phyloP scores from a whole-genome alignment of 768 basidiomycete species.

The Paxillus rubicundulus region DNA sequence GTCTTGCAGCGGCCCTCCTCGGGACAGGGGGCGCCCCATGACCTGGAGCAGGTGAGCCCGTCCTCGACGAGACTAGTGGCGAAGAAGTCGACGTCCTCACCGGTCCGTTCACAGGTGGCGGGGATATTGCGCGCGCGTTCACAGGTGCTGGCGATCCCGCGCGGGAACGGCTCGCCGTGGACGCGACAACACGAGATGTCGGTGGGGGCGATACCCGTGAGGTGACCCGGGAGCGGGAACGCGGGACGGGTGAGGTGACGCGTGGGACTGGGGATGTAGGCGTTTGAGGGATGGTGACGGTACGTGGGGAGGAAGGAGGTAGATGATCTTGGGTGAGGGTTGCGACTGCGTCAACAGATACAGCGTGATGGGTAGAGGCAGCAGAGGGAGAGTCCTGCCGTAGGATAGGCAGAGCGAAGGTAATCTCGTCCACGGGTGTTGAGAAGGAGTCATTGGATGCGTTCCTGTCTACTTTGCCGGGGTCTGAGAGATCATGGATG shows the following conservation, averaged over 20 bases:
- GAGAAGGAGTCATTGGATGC: constrained; percentile 16
- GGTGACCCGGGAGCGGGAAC: constrained; percentile 34
- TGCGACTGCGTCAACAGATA: constrained; percentile 8
- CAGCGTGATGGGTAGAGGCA: neutral
- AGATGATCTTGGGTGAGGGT: constrained; percentile 4
- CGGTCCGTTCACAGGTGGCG: constrained; percentile 15
- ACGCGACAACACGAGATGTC: constrained; percentile 30
- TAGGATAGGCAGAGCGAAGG: constrained; percentile 13
- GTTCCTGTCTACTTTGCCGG: constrained; percentile 7
- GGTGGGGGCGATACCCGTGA: constrained; percentile 28
- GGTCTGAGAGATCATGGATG: constrained; percentile 4
- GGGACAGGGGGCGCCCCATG: constrained; percentile 56
- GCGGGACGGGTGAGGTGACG: constrained; percentile 18
- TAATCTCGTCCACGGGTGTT: constrained; percentile 21
- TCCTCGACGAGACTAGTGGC: constrained; percentile 35
- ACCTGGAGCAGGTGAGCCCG: constrained; percentile 35
- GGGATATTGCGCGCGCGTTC: constrained; percentile 8
- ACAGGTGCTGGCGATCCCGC: constrained; percentile 23
- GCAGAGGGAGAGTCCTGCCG: constrained; percentile 1
- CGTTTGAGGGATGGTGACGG: constrained; percentile 23
- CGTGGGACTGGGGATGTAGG: constrained; percentile 30
- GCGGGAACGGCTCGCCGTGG: constrained; percentile 23
- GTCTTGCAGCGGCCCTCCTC: constrained; percentile 59
- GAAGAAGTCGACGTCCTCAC: constrained; percentile 20
- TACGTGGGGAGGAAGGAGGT: constrained; percentile 18